Conservation (phyloP, 2,329 filamentous ascomycete species). For the Pyricularia grisea region DNA sequence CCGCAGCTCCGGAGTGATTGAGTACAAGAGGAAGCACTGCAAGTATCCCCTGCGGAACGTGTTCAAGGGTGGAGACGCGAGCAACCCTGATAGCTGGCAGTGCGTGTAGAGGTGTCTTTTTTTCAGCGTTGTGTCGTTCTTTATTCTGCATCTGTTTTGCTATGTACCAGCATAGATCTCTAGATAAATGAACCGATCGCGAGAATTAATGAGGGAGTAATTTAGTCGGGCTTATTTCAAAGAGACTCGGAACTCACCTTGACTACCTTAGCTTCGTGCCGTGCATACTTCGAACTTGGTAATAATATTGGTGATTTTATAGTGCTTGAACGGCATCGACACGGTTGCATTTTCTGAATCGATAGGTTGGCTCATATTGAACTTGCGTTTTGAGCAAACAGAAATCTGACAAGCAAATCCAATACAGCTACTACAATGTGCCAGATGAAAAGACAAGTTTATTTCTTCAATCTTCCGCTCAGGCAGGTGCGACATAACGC, state of each 20-base stretch:
- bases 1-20: neutral
- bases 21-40: conserved; percentile 8
- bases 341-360: too few relatives aligned
- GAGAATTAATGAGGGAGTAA: neutral
- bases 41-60: conserved; percentile 6
- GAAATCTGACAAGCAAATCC: too few relatives aligned
- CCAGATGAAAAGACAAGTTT: too few relatives aligned
- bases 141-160: neutral
- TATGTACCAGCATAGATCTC: neutral
- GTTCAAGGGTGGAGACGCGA: conserved; percentile 6
- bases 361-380: too few relatives aligned
- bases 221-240: neutral
- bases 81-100: conserved; percentile 6
- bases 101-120: neutral
- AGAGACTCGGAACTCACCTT: too few relatives aligned
- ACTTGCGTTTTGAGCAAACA: too few relatives aligned
- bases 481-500: neutral
- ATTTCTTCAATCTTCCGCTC: too few relatives aligned
- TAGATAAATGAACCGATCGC: neutral
- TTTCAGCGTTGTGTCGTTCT: neutral
- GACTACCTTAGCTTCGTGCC: too few relatives aligned
- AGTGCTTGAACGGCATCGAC: too few relatives aligned
- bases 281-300: too few relatives aligned
- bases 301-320: too few relatives aligned
- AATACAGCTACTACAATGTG: too few relatives aligned